Evolutionary conservation across 2,329 filamentous ascomycete species (phyloP).

Genomic region (Aplosporella prunicola): DNA sequence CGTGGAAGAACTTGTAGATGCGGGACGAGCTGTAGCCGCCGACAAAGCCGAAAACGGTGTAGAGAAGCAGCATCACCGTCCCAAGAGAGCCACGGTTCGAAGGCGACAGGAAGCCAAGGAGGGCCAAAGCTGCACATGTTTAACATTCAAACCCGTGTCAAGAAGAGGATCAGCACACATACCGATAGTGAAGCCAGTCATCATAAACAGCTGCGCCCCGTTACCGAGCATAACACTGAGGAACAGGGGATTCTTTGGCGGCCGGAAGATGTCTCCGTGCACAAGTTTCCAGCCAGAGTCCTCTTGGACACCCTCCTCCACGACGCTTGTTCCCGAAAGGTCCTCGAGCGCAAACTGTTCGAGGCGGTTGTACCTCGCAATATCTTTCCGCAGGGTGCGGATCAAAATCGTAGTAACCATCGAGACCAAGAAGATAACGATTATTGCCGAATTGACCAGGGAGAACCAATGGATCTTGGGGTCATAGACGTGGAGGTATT

Average conservation of each 20-base stretch:
- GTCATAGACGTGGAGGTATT: slow-evolving; percentile 94
- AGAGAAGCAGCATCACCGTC: slow-evolving; percentile 86
- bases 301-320: slow-evolving; percentile 91
- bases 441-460: slow-evolving; percentile 88
- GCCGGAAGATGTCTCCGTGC: slow-evolving; percentile 93
- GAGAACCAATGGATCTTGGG: slow-evolving; percentile 99
- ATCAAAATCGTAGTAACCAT: slow-evolving; percentile 91
- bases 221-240: slow-evolving; percentile 85
- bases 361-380: slow-evolving; percentile 89
- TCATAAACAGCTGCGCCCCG: slow-evolving; percentile 92
- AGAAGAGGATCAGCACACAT: slow-evolving; percentile 17
- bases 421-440: slow-evolving; percentile 81
- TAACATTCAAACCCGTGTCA: slow-evolving; percentile 6
- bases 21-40: slow-evolving; percentile 84
- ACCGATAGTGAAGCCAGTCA: slow-evolving; percentile 86
- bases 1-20: slow-evolving; percentile 89
- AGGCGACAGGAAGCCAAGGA: slow-evolving; percentile 89
- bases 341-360: slow-evolving; percentile 88
- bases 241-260: slow-evolving; percentile 71
- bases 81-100: slow-evolving; percentile 91
- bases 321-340: slow-evolving; percentile 60
- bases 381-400: slow-evolving; percentile 84
- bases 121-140: slow-evolving; percentile 55
- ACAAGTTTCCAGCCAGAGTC: slow-evolving; percentile 98
- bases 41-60: slow-evolving; percentile 85